A percentile compares a stretch with the other conserved stretches of the same genome.
Conservation (phyloP, 164 flowering plant species). For the Vitis amurensis region DNA sequence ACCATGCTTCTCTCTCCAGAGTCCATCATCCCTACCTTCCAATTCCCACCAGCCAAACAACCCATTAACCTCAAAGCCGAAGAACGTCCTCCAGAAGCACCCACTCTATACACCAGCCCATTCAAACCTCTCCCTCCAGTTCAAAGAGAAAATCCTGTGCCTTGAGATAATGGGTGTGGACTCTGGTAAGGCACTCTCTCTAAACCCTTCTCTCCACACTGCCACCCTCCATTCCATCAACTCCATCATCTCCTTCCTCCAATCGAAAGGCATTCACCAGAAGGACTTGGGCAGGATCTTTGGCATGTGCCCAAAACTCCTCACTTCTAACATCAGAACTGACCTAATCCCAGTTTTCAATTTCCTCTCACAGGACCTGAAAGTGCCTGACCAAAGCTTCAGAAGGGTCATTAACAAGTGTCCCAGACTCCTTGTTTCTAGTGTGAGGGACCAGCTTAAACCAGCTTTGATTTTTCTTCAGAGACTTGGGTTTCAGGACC, state of each 20-base stretch:
- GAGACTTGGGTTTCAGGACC: conserved; percentile 71
- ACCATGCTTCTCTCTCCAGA: no score
- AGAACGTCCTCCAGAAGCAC: conserved; percentile 41
- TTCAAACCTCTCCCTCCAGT: conserved; percentile 45
- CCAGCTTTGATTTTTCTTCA: conserved; percentile 74
- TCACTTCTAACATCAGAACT: conserved; percentile 61
- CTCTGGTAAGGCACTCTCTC: conserved; percentile 76
- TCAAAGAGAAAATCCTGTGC: conserved; percentile 89
- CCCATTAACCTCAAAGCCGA: conserved; percentile 42
- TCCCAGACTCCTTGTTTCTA: conserved; percentile 63
- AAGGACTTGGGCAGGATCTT: conserved; percentile 76
- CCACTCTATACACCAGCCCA: conserved; percentile 54
- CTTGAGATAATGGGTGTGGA: conserved; percentile 94
- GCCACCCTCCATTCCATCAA: conserved; percentile 74
- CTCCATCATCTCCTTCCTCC: conserved; percentile 65
- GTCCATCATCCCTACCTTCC: neutral
- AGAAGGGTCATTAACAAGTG: conserved; percentile 78
- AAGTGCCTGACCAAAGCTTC: conserved; percentile 60
- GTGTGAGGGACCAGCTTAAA: conserved; percentile 60
- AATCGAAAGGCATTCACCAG: conserved; percentile 77
- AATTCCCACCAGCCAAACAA: conserved; percentile 10
- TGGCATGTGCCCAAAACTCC: conserved; percentile 86
- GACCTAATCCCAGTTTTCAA: conserved; percentile 72
- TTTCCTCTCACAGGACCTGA: conserved; percentile 61
- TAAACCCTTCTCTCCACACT: conserved; percentile 71